Evolutionary conservation across 2,329 filamentous ascomycete genomes (phyloP).

Genomic region (Phaeoacremonium minimum): DNA sequence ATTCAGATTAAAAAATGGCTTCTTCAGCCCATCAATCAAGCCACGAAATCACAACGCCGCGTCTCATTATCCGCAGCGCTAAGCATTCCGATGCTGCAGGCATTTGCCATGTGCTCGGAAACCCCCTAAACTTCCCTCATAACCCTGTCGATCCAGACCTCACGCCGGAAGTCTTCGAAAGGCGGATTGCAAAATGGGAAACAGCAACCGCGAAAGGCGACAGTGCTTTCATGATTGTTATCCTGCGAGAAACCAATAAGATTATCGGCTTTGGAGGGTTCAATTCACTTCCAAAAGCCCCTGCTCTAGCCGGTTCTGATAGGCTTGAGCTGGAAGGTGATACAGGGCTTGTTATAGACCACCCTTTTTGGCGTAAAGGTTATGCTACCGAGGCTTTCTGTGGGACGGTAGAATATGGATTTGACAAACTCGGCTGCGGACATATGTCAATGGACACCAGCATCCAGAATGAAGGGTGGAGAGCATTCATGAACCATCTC

Average conservation of each 20-base stretch:
- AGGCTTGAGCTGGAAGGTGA: conserved; percentile 7
- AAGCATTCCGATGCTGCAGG: conserved; percentile 11
- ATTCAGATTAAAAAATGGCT: no score
- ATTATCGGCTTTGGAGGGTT: conserved; percentile 13
- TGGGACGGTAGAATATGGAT: conserved; percentile 14
- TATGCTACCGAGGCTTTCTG: conserved; percentile 15
- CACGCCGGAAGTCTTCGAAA: conserved; percentile 7
- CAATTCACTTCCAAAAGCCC: conserved; percentile 8
- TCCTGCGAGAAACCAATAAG: conserved; percentile 8
- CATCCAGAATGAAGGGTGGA: conserved; percentile 8
- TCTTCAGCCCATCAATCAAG: no score
- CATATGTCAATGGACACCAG: conserved; percentile 15
- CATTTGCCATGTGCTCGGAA: conserved; percentile 6
- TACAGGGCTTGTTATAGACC: conserved; percentile 15
- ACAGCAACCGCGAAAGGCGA: conserved; percentile 8
- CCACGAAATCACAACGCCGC: conserved; percentile 39
- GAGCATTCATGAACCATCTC: conserved; percentile 7
- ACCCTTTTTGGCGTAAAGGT: conserved; percentile 12
- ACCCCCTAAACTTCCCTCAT: conserved; percentile 11
- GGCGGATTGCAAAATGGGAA: conserved; percentile 5
- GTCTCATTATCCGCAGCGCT: conserved; percentile 31
- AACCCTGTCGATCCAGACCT: conserved; percentile 2
- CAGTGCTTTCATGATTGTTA: conserved; percentile 12
- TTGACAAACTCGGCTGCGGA: conserved; percentile 10
- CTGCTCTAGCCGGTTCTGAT: conserved; percentile 3